Conservation (phyloP, 768 basidiomycete species). For the Hortiboletus campestris region DNA sequence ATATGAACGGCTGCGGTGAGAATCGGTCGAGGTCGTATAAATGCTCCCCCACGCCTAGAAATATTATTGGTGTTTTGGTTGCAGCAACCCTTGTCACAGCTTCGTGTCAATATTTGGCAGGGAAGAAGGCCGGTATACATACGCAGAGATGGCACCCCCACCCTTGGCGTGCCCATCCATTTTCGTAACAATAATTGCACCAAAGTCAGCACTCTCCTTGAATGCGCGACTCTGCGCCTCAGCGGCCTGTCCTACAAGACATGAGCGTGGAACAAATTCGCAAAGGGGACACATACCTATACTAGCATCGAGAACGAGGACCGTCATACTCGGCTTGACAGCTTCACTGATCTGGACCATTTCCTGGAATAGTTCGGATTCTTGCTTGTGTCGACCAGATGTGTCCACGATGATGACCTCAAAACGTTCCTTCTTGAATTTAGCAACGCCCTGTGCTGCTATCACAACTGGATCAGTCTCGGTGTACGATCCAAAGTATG, state of each 20-base stretch:
- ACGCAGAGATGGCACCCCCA: conserved; percentile 99
- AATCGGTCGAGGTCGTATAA: conserved; percentile 96
- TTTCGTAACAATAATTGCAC: conserved; percentile 98
- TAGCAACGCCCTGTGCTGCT: conserved; percentile 89
- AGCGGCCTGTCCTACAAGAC: conserved; percentile 81
- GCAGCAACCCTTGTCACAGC: conserved; percentile 77
- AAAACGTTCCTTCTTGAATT: conserved; percentile 98
- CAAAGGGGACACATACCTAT: conserved; percentile 56
- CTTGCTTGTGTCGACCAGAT: conserved; percentile 95
- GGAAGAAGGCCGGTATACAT: conserved; percentile 32
- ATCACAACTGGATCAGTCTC: conserved; percentile 97
- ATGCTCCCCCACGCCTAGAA: conserved; percentile 97
- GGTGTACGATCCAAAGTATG: conserved; percentile 98
- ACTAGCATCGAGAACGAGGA: conserved; percentile 93
- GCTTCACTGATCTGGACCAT: conserved; percentile 97
- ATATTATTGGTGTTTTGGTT: conserved; percentile 97
- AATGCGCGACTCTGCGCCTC: conserved; percentile 95
- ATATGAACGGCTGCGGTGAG: conserved; percentile 94
- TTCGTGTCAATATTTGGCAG: conserved; percentile 4
- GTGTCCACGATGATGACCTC: conserved; percentile 99
- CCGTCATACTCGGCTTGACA: conserved; percentile 94
- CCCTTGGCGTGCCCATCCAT: conserved; percentile 99
- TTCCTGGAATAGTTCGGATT: conserved; percentile 93
- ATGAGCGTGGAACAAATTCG: not conserved
- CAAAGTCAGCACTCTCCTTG: conserved; percentile 97